Base-by-base conservation (phyloP, 2,329 filamentous ascomycete genomes). In the Gaeumannomyces sp. region DNA sequence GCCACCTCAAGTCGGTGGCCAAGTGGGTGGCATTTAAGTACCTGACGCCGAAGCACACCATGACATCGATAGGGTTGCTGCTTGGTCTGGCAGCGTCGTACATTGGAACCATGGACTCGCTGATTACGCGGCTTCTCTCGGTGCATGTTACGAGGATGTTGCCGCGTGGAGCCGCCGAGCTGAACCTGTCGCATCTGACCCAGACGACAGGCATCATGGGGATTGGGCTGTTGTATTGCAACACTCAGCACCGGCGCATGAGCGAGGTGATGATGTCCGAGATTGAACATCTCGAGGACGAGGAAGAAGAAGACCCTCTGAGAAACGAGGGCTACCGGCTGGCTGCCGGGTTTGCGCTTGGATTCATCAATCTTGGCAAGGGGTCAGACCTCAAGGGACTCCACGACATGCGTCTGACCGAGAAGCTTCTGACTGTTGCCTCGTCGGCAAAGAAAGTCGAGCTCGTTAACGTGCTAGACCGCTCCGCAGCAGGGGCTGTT, bases 1-100 rank as follows among this genome's bases (percentile, higher is more conserved):
- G 95, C 0, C 96, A 99, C 77, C 80, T 99, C n/a, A 95, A 92
- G 70, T 90, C 88, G 10, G 85, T 99, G 33, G 95, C 95, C 3
- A 98, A 98, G 79, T 99, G 95, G 94, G 89, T 99, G 59, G 94
- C 93, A 11, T 99, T 98, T 83, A 98, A 97, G 73, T 99, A 99
- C 70, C 81, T 99, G n/a, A 99, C 95, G 0, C 94, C 95, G 1
- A 99, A 99, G 73, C 96, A 99, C 76, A 96, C 93, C 31, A 99
- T 99, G 95, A 98, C 95, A 29, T 98, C 95, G 0, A 94, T 99
- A 64, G 95, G 95, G 13, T 81, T 99, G n/a, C 82, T 99, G 3
- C 82, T 99, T 0, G 95, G 95, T 1, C 81, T 99, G 25, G 93
- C 95, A 11, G 95, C 92, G 31, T 98, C 95, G 1, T 96, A 97